Conservation (phyloP, 2,329 filamentous ascomycete genomes). For the Fusarium pininemorale region DNA sequence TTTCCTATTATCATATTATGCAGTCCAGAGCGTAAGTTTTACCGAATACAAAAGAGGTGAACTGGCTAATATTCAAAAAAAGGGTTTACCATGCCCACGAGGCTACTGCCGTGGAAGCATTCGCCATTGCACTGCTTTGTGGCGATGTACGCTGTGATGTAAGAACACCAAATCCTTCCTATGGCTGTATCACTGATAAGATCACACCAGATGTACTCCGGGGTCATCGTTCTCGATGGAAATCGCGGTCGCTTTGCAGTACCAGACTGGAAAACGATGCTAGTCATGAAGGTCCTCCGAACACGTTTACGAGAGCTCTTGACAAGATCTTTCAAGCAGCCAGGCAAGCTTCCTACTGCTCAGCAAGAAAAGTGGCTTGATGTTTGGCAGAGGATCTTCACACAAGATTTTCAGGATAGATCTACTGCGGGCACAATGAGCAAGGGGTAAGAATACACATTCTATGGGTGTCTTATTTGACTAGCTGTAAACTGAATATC, state of each 20-base stretch:
- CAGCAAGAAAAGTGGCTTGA: conserved; percentile 80
- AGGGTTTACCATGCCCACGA: conserved; percentile 90
- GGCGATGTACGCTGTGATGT: conserved; percentile 90
- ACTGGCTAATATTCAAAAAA: conserved; percentile 44
- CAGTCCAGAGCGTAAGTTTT: conserved; percentile 78
- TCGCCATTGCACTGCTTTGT: conserved; percentile 84
- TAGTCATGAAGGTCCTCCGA: conserved; percentile 86
- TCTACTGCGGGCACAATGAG: conserved; percentile 35
- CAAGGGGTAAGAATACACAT: conserved; percentile 43
- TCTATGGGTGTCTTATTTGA: background rate
- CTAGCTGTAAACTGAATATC: background rate
- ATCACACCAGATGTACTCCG: conserved; percentile 75
- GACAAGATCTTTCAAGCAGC: conserved; percentile 73
- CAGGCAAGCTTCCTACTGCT: conserved; percentile 68
- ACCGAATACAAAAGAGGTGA: background rate
- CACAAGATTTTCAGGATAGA: conserved; percentile 57
- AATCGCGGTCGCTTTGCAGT: conserved; percentile 86
- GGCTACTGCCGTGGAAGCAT: conserved; percentile 81
- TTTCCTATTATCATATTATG: conserved; percentile 98
- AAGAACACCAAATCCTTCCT: conserved; percentile 43
- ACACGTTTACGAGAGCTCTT: conserved; percentile 79
- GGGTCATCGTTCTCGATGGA: conserved; percentile 86
- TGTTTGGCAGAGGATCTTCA: conserved; percentile 76
- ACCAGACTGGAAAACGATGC: conserved; percentile 87
- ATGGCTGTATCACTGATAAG: background rate